Evolutionary conservation across 1,284 basidiomycete species (phyloP).

Genomic region (Microbotryum saponariae): DNA sequence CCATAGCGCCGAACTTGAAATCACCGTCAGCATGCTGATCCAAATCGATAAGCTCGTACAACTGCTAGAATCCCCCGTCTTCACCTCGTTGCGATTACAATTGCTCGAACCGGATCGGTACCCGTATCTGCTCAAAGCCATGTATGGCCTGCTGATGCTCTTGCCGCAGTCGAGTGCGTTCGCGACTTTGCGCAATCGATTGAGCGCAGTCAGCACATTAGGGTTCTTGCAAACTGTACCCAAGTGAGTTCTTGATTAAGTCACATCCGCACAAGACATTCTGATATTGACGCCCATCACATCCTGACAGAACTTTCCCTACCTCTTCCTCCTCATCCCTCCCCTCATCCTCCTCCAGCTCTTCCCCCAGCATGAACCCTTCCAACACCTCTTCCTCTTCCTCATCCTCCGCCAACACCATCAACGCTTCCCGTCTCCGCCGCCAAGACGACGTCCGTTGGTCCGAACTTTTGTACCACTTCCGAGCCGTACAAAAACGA

Average conservation of each 20-base stretch:
- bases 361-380: conserved; percentile 9
- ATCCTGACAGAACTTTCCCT: too few species aligned
- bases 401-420: conserved; percentile 46
- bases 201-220: conserved; percentile 89
- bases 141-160: conserved; percentile 96
- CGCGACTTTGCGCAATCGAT: conserved; percentile 82
- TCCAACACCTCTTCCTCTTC: conserved; percentile 41
- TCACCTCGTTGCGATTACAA: conserved; percentile 94
- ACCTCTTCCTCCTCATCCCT: too few species aligned
- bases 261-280: background rate
- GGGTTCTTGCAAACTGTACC: conserved; percentile 84
- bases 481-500: conserved; percentile 31
- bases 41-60: conserved; percentile 98
- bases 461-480: conserved; percentile 74
- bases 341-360: conserved; percentile 13
- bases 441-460: conserved; percentile 65
- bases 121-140: conserved; percentile 92
- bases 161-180: conserved; percentile 96
- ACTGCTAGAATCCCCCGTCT: conserved; percentile 94
- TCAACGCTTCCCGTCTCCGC: conserved; percentile 4
- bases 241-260: conserved; percentile 48
- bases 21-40: conserved; percentile 87
- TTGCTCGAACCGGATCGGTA: conserved; percentile 94
- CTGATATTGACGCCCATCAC: background rate
- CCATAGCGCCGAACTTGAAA: conserved; percentile 82